Conservation (phyloP, 257 asterid genomes). For the Solanum dulcamara region DNA sequence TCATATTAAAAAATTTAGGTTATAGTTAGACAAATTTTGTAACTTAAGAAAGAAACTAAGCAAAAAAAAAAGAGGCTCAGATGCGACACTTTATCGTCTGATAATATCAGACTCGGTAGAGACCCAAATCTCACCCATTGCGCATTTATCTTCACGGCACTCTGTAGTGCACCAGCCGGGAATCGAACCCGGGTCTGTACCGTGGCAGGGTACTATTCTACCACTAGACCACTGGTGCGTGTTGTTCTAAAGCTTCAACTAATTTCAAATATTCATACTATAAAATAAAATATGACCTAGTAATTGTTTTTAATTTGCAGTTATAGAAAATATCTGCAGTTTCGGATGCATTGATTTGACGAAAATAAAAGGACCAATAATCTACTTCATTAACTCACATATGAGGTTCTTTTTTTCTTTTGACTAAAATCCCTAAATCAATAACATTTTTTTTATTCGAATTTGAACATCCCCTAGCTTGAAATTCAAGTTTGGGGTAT, state of each 20-base stretch:
- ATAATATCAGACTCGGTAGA: not conserved
- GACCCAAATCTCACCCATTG: not conserved
- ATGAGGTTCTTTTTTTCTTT: not conserved
- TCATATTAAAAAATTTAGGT: no score
- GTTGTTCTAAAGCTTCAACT: rapidly evolving
- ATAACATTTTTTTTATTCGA: no score
- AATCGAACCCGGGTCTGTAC: slow-evolving; percentile 35
- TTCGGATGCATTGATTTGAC: not conserved
- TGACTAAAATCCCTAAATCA: no score
- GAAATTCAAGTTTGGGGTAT: not conserved
- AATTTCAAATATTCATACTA: not conserved
- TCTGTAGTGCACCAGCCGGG: not conserved
- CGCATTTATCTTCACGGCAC: not conserved
- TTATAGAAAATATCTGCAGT: not conserved
- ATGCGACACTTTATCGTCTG: not conserved
- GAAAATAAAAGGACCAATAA: not conserved
- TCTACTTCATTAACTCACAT: not conserved
- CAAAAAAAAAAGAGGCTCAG: not conserved
- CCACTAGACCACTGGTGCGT: slow-evolving; percentile 87
- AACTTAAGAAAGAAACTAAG: not conserved
- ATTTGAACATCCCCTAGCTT: not conserved
- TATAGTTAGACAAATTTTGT: no score
- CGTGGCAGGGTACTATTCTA: slow-evolving; percentile 88
- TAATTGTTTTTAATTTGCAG: not conserved
- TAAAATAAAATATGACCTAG: not conserved